These are phyloP conservation scores for Quercus mongolica DNA, from an alignment of 306 rosid genomes.

Conservation along the genomic window DNA sequence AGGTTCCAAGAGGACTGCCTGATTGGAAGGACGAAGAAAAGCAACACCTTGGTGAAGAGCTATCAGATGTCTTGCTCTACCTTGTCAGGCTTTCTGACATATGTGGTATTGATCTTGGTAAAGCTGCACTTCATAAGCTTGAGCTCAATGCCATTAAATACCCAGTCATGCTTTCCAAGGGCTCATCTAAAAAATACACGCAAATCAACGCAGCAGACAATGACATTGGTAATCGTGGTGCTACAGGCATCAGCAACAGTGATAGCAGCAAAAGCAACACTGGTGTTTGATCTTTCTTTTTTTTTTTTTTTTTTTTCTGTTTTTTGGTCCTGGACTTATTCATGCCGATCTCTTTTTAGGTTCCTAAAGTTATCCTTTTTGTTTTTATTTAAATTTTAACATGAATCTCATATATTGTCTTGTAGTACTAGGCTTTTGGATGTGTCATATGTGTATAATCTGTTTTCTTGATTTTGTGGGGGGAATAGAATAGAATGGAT, in stretches of 20 bases:
- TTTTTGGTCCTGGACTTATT: neutral
- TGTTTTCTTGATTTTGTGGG: neutral
- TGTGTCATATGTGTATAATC: neutral
- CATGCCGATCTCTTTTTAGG: neutral
- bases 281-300: neutral
- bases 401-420: neutral
- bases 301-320: too few relatives aligned
- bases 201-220: neutral
- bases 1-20: conserved; percentile 13
- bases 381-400: neutral
- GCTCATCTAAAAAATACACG: conserved; percentile 24
- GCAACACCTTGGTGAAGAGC: conserved; percentile 21
- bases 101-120: conserved; percentile 20
- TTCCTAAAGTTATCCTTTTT: neutral
- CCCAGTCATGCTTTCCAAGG: conserved; percentile 22
- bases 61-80: conserved; percentile 21
- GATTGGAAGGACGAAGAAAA: conserved; percentile 25
- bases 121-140: conserved; percentile 8
- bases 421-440: neutral
- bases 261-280: neutral
- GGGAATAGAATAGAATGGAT: neutral
- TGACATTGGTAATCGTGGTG: neutral
- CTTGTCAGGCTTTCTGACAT: conserved; percentile 15
- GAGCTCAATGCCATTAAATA: conserved; percentile 21
- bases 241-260: neutral